A percentile compares a stretch with the other conserved stretches of the same genome.
Evolutionary conservation across 257 asterid species (phyloP).

Genomic region (Euphrasia confusa): DNA sequence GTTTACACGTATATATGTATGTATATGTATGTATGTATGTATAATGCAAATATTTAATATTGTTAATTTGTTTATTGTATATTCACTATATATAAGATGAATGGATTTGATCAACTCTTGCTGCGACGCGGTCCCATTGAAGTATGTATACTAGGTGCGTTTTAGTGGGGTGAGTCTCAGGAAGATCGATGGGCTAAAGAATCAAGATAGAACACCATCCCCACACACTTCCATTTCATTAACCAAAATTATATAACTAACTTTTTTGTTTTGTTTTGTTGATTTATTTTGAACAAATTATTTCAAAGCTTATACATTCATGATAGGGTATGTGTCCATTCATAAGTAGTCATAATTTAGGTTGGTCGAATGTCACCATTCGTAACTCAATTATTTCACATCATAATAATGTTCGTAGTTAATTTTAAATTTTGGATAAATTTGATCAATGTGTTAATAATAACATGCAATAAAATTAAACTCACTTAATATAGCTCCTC

Average conservation of each 20-base stretch:
- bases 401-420: neutral
- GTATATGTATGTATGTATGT: no score
- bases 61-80: no score
- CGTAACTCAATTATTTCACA: conserved; percentile 32
- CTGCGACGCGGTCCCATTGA: no score
- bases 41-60: no score
- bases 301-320: conserved; percentile 15
- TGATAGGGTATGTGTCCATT: conserved; percentile 26
- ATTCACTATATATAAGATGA: no score
- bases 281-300: conserved; percentile 10
- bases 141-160: no score
- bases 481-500: no score
- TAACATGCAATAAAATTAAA: no score
- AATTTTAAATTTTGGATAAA: neutral
- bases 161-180: no score
- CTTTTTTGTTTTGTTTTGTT: conserved; percentile 25
- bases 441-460: no score
- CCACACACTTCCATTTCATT: conserved; percentile 11
- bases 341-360: conserved; percentile 32
- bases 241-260: neutral
- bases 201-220: neutral
- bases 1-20: no score
- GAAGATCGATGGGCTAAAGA: conserved; percentile 12
- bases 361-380: conserved; percentile 36
- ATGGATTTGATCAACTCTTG: no score